Base-by-base conservation (phyloP, 2,329 filamentous ascomycete genomes). In the Escovopsis sp. region DNA sequence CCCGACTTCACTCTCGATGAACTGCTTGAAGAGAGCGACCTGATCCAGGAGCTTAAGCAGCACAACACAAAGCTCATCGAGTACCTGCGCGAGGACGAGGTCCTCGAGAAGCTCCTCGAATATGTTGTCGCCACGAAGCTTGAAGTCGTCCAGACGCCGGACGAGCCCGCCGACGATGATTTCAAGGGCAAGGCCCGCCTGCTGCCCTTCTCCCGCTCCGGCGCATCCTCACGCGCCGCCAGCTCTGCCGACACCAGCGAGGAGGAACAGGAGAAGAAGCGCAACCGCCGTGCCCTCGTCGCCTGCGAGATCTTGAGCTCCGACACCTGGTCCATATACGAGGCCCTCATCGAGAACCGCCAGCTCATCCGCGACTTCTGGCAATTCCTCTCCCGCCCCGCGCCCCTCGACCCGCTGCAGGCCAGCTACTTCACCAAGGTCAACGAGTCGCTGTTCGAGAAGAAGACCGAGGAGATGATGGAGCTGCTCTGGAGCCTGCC, bases 401-500 rank as follows among this genome's bases (percentile, higher is more conserved):
- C 85, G 10, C 85, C 89, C 3, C 73, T 98, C 42, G 89, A 96
- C 58, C 84, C 89, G 32, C 72, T 95, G 6, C 89, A 96, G 63
- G 89, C 91, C 14, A 88, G 88, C 55, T 98, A 98, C 60, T 98
- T 98, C 59, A 95, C 89, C 42, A 98, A 96, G 59, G 88, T 98
- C 56, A 96, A 96, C 61, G 91, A 98, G 65, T 84, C 86, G n/a
- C 67, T 98, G 15, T 81, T 98, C 43, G 91, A 96, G 60, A 93
- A 91, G 65, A 96, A 96, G 72, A 95, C 93, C 6, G 85, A 93
- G 55, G 89, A 95, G 49, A 98, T 96, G 89, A 70, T 96, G 50
- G 78, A 81, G 14, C 79, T 98, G 47, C 77, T 98, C 61, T 93
- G 87, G 59, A 81, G 78, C 2, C 65, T 94, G 39, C 82, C 91